Percentiles rank a stretch among this genome's conserved stretches.
Conservation (phyloP, 306 rosid species). For the Inga oerstediana region DNA sequence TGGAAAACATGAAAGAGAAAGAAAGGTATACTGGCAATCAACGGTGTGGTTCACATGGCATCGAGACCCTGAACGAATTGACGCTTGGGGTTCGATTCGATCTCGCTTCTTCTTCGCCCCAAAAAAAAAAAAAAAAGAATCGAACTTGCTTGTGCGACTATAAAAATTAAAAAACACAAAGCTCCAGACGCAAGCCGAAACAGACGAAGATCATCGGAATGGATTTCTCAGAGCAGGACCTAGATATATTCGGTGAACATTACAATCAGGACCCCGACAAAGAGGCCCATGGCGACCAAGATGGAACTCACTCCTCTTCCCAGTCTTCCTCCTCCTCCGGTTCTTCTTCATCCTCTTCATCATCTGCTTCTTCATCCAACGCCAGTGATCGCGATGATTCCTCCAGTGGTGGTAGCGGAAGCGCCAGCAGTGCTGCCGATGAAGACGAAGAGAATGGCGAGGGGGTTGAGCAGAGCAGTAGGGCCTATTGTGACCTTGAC, state of each 20-base stretch:
- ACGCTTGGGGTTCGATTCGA: neutral
- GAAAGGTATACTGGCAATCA: neutral
- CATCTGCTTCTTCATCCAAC: conserved; percentile 68
- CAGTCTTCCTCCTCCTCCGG: conserved; percentile 61
- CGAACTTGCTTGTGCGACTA: neutral
- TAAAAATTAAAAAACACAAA: conserved; percentile 8
- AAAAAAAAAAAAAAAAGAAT: neutral
- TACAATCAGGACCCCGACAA: conserved; percentile 31
- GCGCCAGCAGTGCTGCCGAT: conserved; percentile 43
- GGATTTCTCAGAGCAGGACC: conserved; percentile 78
- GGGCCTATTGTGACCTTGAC: conserved; percentile 36
- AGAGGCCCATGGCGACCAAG: conserved; percentile 47
- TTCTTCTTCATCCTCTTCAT: conserved; percentile 58
- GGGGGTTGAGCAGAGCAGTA: conserved; percentile 43
- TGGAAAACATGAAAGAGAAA: neutral
- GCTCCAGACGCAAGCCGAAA: neutral
- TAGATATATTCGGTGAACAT: conserved; percentile 77
- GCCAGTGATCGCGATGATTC: conserved; percentile 58
- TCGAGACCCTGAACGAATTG: neutral
- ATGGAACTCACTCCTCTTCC: conserved; percentile 68
- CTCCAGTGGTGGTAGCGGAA: conserved; percentile 59
- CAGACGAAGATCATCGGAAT: conserved; percentile 30
- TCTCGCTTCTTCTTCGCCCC: neutral
- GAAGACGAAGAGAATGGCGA: conserved; percentile 66
- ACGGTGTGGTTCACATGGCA: neutral